Base-by-base conservation (phyloP, 2,329 filamentous ascomycete species). In the Phymatotrichopsis omnivora region DNA sequence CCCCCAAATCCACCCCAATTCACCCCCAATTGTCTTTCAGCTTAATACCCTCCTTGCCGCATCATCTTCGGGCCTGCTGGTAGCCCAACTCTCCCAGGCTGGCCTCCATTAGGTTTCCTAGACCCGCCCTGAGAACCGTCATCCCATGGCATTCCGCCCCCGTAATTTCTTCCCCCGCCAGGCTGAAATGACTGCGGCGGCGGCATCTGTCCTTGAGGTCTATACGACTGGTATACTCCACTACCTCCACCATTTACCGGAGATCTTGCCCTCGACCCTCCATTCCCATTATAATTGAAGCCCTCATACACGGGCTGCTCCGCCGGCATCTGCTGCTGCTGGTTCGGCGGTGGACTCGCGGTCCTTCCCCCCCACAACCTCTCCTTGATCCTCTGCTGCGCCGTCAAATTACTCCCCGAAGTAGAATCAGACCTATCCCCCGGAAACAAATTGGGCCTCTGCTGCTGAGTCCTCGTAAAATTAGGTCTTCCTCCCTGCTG, bases 371-470 rank as follows among this genome's bases (percentile, higher is more conserved):
- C 77, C 71, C 85, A 85, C 34, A 94, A 66, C 51, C 84, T 70
- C 58, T 86, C 84, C 60, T 85, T 84, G 57, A 95, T 68, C 56
- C 84, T 72, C 57, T 93, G 84, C 65, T 93, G 84, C 39, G 85
- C 85, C 16, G 78, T 65, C 56, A 38, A 20, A 57, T 63, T 23
- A 60, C 57, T 31, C 63, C 74, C 67, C 91, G 84, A 61, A 85
- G 83, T 60, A 81, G 89, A 11, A 80, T 83, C 12, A 73, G 73
- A 42, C 7, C 80, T 69, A 64, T 86, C 82, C 55, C 79, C 84
- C 6, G 83, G 80, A 45, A 85, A 65, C 25, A 81, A 77, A 41
- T 80, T 66, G 31, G 73, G 40, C 35, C 41, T 17, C 25, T 34
- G 41, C 28, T 51, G 49, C 28, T 51, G 49, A 33, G 51, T 44